Percentiles rank a stretch among this genome's conserved stretches.
phyloP scores from a whole-genome alignment of 2,329 filamentous ascomycete genomes.

The Xylaria sp. region DNA sequence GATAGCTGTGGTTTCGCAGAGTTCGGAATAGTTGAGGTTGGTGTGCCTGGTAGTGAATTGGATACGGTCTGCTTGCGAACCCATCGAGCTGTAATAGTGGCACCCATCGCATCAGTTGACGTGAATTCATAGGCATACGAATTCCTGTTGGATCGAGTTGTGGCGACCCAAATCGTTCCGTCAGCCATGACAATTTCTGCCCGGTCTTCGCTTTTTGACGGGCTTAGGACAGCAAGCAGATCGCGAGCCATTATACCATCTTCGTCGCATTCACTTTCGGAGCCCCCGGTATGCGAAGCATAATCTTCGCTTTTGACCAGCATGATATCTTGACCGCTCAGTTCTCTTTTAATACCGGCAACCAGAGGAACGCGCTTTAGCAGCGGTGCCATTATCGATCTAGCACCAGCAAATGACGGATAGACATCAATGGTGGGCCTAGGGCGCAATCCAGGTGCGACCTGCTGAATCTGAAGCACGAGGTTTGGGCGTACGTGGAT shows the following conservation, averaged over 20 bases:
- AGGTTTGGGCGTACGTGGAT: conserved; percentile 74
- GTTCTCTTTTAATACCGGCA: conserved; percentile 70
- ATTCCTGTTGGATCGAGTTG: conserved; percentile 60
- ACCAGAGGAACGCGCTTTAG: conserved; percentile 71
- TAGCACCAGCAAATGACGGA: conserved; percentile 70
- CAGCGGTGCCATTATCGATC: conserved; percentile 68
- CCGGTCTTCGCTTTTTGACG: conserved; percentile 64
- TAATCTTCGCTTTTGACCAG: conserved; percentile 78
- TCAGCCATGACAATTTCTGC: conserved; percentile 75
- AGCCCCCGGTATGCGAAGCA: conserved; percentile 52
- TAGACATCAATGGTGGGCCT: conserved; percentile 79
- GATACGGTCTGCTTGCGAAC: conserved; percentile 61
- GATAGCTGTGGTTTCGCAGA: conserved; percentile 45
- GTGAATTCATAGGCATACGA: conserved; percentile 70
- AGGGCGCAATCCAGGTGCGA: conserved; percentile 70
- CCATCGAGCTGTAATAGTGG: conserved; percentile 74
- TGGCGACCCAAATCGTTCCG: conserved; percentile 68
- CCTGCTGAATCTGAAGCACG: conserved; percentile 76
- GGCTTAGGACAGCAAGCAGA: conserved; percentile 76
- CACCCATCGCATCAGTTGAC: conserved; percentile 67
- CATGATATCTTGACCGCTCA: conserved; percentile 76
- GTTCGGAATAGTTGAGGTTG: conserved; percentile 40
- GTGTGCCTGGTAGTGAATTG: conserved; percentile 44
- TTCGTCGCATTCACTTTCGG: conserved; percentile 56
- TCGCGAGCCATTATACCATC: conserved; percentile 57